Conservation (phyloP, 306 rosid genomes). For the Luffa acutangula region DNA sequence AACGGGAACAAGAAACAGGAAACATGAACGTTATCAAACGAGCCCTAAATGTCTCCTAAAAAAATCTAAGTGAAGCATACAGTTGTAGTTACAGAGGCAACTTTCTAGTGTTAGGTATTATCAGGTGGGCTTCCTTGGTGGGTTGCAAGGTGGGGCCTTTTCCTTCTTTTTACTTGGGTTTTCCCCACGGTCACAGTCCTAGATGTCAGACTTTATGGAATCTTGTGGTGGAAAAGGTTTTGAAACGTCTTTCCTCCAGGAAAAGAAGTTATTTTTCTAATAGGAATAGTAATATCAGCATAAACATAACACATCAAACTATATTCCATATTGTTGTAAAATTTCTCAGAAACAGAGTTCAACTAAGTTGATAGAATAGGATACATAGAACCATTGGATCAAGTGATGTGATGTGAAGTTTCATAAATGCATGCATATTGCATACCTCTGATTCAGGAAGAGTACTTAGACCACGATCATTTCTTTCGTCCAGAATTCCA, state of each 20-base stretch:
- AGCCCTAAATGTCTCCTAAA: background rate
- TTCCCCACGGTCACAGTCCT: no score
- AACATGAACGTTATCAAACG: no score
- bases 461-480: constrained; percentile 73
- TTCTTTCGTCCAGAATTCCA: constrained; percentile 83
- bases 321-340: background rate
- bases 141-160: no score
- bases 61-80: background rate
- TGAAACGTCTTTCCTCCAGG: no score
- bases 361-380: background rate
- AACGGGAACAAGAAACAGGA: no score
- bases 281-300: background rate
- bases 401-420: constrained; percentile 5
- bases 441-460: constrained; percentile 91
- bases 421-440: constrained; percentile 1
- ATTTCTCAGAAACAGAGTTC: background rate
- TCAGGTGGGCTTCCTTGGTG: no score
- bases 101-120: no score
- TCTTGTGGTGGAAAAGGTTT: no score
- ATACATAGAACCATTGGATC: background rate
- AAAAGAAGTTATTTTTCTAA: background rate
- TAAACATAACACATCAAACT: background rate
- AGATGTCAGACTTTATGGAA: no score
- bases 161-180: no score
- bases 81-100: background rate